A percentile compares a stretch with the other conserved stretches of the same genome.
These are phyloP conservation scores for Starmerella sirachaensis DNA, from an alignment of 805 yeast species.

Conservation along the genomic window DNA sequence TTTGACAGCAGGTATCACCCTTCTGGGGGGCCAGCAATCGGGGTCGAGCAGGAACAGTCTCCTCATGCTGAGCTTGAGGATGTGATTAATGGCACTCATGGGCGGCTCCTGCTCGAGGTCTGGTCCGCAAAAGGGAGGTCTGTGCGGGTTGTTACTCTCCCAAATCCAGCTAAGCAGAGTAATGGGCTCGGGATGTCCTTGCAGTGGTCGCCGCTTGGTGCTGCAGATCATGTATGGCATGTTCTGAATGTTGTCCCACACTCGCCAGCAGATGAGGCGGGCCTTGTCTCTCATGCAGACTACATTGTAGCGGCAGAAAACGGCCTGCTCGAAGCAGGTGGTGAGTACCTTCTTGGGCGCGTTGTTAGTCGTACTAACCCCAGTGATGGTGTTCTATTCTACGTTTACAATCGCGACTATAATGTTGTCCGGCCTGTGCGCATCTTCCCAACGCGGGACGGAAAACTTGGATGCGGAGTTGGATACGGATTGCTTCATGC, in stretches of 20 bases:
- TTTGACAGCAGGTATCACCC: slow-evolving; percentile 21
- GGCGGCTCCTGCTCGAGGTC: slow-evolving; percentile 42
- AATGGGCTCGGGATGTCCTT: slow-evolving; percentile 47
- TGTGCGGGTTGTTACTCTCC: slow-evolving; percentile 16
- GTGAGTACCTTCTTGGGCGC: slow-evolving; percentile 64
- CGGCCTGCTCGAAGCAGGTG: slow-evolving; percentile 76
- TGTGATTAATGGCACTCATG: slow-evolving; percentile 13
- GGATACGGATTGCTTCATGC: slow-evolving; percentile 86
- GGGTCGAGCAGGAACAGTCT: slow-evolving; percentile 17
- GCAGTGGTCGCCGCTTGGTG: slow-evolving; percentile 63
- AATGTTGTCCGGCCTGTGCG: slow-evolving; percentile 79
- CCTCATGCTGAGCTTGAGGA: slow-evolving; percentile 17
- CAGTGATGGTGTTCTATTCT: slow-evolving; percentile 32
- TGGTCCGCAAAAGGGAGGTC: slow-evolving; percentile 75
- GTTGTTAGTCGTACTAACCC: slow-evolving; percentile 41
- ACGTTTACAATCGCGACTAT: slow-evolving; percentile 79
- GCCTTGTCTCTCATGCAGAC: slow-evolving; percentile 73
- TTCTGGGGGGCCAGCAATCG: slow-evolving; percentile 1
- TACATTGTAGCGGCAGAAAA: slow-evolving; percentile 80
- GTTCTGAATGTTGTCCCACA: slow-evolving; percentile 58
- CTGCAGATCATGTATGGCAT: slow-evolving; percentile 80
- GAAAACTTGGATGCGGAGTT: slow-evolving; percentile 93
- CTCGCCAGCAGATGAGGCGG: slow-evolving; percentile 75
- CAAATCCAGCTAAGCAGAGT: slow-evolving; percentile 23
- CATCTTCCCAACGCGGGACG: slow-evolving; percentile 54